These are phyloP conservation scores for Conoideocrella luteorostrata DNA, from an alignment of 2,329 filamentous ascomycete genomes.

Conservation along the genomic window DNA sequence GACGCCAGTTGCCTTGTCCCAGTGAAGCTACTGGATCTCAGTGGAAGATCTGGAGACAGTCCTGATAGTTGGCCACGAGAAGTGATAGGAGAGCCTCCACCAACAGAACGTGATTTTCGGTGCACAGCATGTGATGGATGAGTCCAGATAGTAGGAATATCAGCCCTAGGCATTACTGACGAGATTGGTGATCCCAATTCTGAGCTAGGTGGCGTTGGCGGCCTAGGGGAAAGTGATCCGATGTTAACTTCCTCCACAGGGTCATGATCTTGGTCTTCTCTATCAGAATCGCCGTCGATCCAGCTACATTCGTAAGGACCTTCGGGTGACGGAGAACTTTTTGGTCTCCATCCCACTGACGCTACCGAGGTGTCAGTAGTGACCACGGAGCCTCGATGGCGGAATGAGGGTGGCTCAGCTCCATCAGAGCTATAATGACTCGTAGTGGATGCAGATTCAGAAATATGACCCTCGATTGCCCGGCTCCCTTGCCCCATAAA, in stretches of 20 bases:
- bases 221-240: slow-evolving; percentile 22
- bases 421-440: slow-evolving; percentile 25
- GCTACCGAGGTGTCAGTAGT: slow-evolving; percentile 31
- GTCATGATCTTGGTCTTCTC: slow-evolving; percentile 18
- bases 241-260: slow-evolving; percentile 4
- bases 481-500: slow-evolving; percentile 21
- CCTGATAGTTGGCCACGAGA: slow-evolving; percentile 11
- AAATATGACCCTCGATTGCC: slow-evolving; percentile 18
- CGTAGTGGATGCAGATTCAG: slow-evolving; percentile 26
- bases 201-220: slow-evolving; percentile 20
- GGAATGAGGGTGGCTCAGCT: slow-evolving; percentile 25
- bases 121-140: slow-evolving; percentile 9
- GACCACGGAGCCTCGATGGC: slow-evolving; percentile 27
- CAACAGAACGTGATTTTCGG: slow-evolving; percentile 19
- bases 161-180: background rate
- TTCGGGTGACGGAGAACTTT: slow-evolving; percentile 12
- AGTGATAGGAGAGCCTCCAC: slow-evolving; percentile 8
- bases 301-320: slow-evolving; percentile 25
- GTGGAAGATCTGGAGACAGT: slow-evolving; percentile 15
- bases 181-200: slow-evolving; percentile 8
- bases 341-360: slow-evolving; percentile 21
- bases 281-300: slow-evolving; percentile 31
- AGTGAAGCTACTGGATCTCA: background rate
- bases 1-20: background rate
- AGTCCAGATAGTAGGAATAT: background rate